Base-by-base conservation (phyloP, 2,329 filamentous ascomycete genomes). In the Hypoxylon sp. region DNA sequence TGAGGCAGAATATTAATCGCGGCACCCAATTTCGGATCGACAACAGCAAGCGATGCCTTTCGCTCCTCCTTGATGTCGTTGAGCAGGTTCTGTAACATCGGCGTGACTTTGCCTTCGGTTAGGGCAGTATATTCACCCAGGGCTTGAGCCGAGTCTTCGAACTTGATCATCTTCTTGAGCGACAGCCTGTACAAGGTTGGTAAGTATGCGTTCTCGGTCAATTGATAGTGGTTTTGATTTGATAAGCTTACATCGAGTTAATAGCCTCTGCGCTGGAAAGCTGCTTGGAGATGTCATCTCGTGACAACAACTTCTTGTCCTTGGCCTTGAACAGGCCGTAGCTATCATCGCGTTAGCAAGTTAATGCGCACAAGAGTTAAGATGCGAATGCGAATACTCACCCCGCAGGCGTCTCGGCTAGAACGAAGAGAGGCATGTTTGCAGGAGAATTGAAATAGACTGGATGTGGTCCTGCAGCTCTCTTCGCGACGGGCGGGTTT, bases 241-340 rank as follows among this genome's bases (percentile, higher is more conserved):
- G 41, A 46, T 46, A 61, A 58, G 87, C 91, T 85, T 85, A 95
- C 91, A 97, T 88, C 75, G 92, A 91, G 74, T 93, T 92, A 70
- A 97, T 88, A 75, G 92, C 92, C 80, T 97, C 94, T 34, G 93
- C 90, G 65, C 91, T 91, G 71, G 89, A 87, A 67, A 94, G 86
- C 79, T 96, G 90, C 69, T 88, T 85, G 57, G 88, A 86, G 69
- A 97, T 82, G 77, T 94, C 90, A 81, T 95, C 91, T 76, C 91
- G 90, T 81, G 97, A 96, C 71, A 99, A 86, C 65, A 98, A 88
- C 86, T 98, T 98, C 89, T 97, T 98, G 87, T 98, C 95, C 81
- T 94, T 93, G 75, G 95, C 92, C 87, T 99, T 98, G 85, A 99
- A 94, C 80, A 99, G 89, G 81, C 94, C 96, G 85, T 98, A 98